Base-by-base conservation (phyloP, 192 early-diverging fungal species). In the Umbelopsis isabellina region DNA sequence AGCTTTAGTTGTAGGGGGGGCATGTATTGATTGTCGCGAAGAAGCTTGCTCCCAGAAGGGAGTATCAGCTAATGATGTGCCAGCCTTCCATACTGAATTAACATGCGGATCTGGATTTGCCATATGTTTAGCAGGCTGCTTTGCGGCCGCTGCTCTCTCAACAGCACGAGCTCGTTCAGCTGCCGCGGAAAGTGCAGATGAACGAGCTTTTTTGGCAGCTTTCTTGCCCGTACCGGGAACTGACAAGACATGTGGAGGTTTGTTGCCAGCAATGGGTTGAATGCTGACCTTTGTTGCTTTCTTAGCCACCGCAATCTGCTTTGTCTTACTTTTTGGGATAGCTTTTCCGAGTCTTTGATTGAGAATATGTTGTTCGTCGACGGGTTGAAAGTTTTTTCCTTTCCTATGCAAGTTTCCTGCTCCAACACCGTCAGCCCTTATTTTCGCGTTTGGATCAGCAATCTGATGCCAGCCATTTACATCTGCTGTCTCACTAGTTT, bases 321-420 rank as follows among this genome's bases (percentile, higher is more conserved):
- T 70, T 67, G 68, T 68, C 25, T 72, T 72, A 20, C 53, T 58
- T 65, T 70, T 75, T 11, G 68, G 45, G 16, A 55, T 8, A 7
- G 65, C 35, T 46, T 65, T 69, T 33, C 67, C 64, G 41, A 72
- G 55, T 15, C 78, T 66, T 53, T 75, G 74, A 18, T 72, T 72
- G 20, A 79, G 44, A 52, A 79, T 79, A 18, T 20, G 22, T 46
- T 68, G 44, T 30, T 79, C 78, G 37, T 75, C 73, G 5, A 79
- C 73, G 25, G 78, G 78, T 22, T 69, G 75, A 18, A 67, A 79
- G 21, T 79, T 79, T 0, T 18, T n/a, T 53, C 78, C 78, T 66
- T 61, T 71, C 13, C 78, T 66, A 70, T 79, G 73, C 0, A 79
- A 65, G 41, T 72, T 51, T 21, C 78, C 78, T 23, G 66, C 45